phyloP scores from a whole-genome alignment of 441 rosid genomes.

The Euphorbia celastroides region DNA sequence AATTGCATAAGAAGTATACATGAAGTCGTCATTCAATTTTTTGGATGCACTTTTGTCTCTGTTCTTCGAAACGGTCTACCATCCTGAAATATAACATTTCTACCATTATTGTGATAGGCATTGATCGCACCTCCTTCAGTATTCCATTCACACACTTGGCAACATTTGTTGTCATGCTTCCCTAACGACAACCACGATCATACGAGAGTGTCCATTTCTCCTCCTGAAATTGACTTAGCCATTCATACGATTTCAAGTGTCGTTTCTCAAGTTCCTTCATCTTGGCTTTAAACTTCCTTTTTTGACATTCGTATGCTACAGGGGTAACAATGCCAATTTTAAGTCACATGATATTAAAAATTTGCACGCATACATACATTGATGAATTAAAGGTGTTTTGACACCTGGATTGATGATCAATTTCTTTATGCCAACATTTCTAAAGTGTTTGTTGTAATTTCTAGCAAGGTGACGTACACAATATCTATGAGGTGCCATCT shows the following conservation, averaged over 20 bases:
- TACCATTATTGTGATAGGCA: too few species aligned
- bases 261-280: not conserved
- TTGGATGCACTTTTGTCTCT: not conserved
- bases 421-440: not conserved
- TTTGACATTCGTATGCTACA: not conserved
- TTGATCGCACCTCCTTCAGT: too few species aligned
- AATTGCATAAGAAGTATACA: not conserved
- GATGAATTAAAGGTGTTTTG: not conserved
- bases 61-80: not conserved
- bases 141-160: too few species aligned
- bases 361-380: not conserved
- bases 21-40: not conserved
- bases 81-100: too few species aligned
- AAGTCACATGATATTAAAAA: not conserved
- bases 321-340: too few species aligned
- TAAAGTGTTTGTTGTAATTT: not conserved
- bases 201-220: not conserved
- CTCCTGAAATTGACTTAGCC: not conserved
- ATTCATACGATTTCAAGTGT: not conserved
- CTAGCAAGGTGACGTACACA: not conserved
- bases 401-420: not conserved
- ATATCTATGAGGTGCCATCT: not conserved
- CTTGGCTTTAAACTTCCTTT: not conserved
- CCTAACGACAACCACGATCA: not conserved
- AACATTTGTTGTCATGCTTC: not conserved